Evolutionary conservation across 192 early-diverging fungal species (phyloP).

Genomic region (Entomortierella parvispora): DNA sequence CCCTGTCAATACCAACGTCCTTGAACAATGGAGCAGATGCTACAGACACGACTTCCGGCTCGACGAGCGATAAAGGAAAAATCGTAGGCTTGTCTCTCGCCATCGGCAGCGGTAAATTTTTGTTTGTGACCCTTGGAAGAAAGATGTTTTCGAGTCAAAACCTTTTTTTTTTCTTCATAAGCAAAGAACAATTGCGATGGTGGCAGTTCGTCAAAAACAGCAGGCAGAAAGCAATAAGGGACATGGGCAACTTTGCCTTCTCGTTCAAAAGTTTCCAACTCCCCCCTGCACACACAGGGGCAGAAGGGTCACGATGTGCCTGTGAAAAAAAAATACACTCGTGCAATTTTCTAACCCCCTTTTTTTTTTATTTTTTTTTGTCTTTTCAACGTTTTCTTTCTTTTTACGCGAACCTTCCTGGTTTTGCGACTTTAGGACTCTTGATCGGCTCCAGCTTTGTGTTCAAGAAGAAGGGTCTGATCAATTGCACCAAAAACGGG

Average conservation of each 20-base stretch:
- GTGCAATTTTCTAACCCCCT: no score
- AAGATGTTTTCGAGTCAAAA: no score
- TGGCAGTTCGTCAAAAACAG: no score
- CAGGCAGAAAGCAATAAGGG: no score
- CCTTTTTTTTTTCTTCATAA: background rate
- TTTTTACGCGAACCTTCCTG: no score
- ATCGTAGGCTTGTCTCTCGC: constrained; percentile 87
- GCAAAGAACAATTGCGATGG: background rate
- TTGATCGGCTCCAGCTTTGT: constrained; percentile 96
- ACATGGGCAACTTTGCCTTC: no score
- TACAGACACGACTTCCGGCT: constrained; percentile 9
- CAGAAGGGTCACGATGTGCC: no score
- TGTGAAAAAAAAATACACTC: constrained; percentile 8
- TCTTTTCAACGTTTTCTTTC: constrained; percentile 3
- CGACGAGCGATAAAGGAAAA: constrained; percentile 56
- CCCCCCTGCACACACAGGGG: no score
- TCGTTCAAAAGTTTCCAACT: no score
- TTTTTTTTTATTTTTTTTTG: background rate
- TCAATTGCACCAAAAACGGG: constrained; percentile 73
- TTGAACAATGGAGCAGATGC: constrained; percentile 3
- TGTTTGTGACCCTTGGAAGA: no score
- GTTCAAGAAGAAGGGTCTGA: constrained; percentile 94
- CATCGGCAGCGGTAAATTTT: constrained; percentile 65
- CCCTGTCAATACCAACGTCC: background rate
- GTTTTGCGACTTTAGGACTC: constrained; percentile 3